These are phyloP conservation scores for Lecanosticta acicola DNA, from an alignment of 2,329 filamentous ascomycete genomes.

Conservation along the genomic window DNA sequence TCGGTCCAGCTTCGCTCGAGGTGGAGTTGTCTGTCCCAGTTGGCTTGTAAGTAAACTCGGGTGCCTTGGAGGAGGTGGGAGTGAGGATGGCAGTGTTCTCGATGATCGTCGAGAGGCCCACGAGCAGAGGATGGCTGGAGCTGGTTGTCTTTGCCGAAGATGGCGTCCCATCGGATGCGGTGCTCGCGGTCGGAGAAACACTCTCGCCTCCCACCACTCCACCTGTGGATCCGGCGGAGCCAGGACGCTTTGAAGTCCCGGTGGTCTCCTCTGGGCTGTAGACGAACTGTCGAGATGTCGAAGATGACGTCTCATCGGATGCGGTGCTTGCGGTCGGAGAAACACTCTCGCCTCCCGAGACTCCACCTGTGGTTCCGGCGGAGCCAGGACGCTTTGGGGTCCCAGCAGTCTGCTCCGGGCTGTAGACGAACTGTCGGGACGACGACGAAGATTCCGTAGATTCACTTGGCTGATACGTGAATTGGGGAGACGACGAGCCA, in stretches of 20 bases:
- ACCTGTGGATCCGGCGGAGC: neutral
- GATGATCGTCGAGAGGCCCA: slow-evolving; percentile 32
- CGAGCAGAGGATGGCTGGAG: slow-evolving; percentile 26
- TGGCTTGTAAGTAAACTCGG: neutral
- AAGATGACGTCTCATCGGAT: slow-evolving; percentile 9
- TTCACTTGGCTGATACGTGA: neutral
- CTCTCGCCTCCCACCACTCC: neutral
- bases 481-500: too few species aligned
- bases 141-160: slow-evolving; percentile 8
- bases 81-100: slow-evolving; percentile 12
- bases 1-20: slow-evolving; percentile 4
- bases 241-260: neutral
- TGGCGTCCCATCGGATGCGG: slow-evolving; percentile 5
- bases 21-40: neutral
- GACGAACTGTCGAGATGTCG: slow-evolving; percentile 6
- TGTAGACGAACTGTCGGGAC: slow-evolving; percentile 3
- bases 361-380: neutral
- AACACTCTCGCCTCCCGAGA: neutral
- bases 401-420: neutral
- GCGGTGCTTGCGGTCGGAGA: slow-evolving; percentile 2
- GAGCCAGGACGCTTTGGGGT: neutral
- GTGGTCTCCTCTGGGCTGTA: neutral
- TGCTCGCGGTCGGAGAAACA: slow-evolving; percentile 2
- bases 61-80: neutral
- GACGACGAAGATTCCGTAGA: neutral